A percentile compares a stretch with the other conserved stretches of the same genome.
Evolutionary conservation across 331 rosid genomes (phyloP).

Genomic region (Erythrophleum ivorense): DNA sequence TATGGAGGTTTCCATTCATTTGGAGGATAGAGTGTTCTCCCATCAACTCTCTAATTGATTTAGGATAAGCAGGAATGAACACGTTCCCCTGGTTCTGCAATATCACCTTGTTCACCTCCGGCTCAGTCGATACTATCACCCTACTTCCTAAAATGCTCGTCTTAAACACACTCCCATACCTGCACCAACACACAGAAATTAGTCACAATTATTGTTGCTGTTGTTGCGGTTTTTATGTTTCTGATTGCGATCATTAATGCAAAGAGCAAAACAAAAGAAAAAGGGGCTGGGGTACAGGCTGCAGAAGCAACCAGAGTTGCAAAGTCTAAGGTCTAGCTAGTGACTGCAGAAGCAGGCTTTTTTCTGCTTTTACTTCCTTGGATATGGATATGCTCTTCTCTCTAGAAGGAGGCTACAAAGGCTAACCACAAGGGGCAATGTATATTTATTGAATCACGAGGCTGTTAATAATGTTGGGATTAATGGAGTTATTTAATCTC

Average conservation of each 20-base stretch:
- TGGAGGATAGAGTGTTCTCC: conserved; percentile 79
- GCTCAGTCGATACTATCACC: conserved; percentile 81
- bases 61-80: conserved; percentile 91
- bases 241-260: background rate
- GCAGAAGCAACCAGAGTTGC: conserved; percentile 32
- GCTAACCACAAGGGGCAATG: conserved; percentile 12
- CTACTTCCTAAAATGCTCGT: conserved; percentile 79
- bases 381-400: conserved; percentile 16
- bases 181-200: conserved; percentile 22
- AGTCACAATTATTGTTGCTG: background rate
- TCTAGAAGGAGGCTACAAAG: conserved; percentile 1
- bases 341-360: conserved; percentile 48
- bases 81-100: conserved; percentile 74
- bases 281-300: conserved; percentile 9
- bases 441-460: conserved; percentile 32
- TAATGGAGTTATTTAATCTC: conserved; percentile 15
- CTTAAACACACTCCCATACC: conserved; percentile 88
- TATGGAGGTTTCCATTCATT: conserved; percentile 68
- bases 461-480: conserved; percentile 13
- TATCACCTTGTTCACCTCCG: conserved; percentile 80
- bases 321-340: conserved; percentile 36
- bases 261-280: background rate
- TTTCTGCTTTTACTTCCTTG: conserved; percentile 25
- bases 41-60: conserved; percentile 75
- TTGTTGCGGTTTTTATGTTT: too few relatives aligned